Conservation (phyloP, 345 rosid genomes). For the Eucalyptus decipiens region DNA sequence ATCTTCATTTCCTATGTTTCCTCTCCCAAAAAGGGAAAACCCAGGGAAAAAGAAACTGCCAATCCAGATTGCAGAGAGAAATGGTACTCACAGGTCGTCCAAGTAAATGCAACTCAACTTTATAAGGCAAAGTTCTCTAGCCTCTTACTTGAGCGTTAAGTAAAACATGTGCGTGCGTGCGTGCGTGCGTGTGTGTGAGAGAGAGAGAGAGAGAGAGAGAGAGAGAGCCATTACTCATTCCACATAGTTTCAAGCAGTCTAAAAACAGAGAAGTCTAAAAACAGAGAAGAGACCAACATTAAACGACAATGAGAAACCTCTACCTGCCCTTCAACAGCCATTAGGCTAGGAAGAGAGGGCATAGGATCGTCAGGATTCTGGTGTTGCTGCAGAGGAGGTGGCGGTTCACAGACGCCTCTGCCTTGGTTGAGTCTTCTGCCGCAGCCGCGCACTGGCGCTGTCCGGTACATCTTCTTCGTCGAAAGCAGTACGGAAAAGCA, state of each 20-base stretch:
- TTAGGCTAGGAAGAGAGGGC: constrained; percentile 42
- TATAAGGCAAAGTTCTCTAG: not conserved
- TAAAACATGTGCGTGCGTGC: not conserved
- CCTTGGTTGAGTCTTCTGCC: not conserved
- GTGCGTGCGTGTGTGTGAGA: no score
- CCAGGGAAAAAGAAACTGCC: not conserved
- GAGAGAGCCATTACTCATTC: not conserved
- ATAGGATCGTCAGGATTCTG: not conserved
- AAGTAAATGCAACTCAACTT: not conserved
- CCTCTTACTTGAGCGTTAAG: not conserved
- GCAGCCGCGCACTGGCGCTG: not conserved
- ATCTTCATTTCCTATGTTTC: not conserved
- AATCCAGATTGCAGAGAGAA: not conserved
- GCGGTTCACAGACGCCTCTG: not conserved
- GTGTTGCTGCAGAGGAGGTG: not conserved
- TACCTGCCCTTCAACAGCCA: constrained; percentile 57
- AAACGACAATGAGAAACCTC: not conserved
- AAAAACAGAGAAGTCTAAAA: not conserved
- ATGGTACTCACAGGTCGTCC: not conserved
- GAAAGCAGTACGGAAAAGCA: not conserved
- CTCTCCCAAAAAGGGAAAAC: not conserved
- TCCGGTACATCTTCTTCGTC: not conserved
- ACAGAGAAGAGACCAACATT: not conserved
- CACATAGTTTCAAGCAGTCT: no score
- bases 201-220: not conserved